These are phyloP conservation scores for Sphaerulina vaccinii DNA, from an alignment of 2,329 filamentous ascomycete genomes.

Conservation along the genomic window DNA sequence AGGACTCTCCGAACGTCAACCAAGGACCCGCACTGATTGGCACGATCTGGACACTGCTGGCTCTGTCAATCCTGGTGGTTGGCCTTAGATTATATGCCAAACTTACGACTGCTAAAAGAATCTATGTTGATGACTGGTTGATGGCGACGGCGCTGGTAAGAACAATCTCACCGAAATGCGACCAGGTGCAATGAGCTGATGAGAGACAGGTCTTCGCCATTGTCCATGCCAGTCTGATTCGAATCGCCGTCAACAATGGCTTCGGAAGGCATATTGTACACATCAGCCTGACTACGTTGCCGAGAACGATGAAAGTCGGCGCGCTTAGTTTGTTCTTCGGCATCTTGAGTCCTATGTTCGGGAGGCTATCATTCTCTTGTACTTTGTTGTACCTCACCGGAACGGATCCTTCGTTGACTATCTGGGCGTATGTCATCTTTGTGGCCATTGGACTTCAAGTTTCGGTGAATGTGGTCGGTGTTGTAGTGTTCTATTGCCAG, in stretches of 20 bases:
- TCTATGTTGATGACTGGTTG: conserved; percentile 32
- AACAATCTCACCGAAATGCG: not conserved
- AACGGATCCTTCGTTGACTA: conserved; percentile 28
- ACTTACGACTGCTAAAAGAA: conserved; percentile 23
- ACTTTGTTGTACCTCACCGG: conserved; percentile 32
- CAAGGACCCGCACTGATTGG: conserved; percentile 16
- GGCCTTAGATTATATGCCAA: conserved; percentile 28
- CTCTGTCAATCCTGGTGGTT: conserved; percentile 29
- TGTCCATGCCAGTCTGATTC: conserved; percentile 28
- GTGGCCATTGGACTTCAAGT: conserved; percentile 30
- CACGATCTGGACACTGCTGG: conserved; percentile 29
- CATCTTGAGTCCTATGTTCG: conserved; percentile 31
- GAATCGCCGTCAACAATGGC: conserved; percentile 23
- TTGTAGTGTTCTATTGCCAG: conserved; percentile 29
- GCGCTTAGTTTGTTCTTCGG: conserved; percentile 27
- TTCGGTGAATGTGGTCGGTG: conserved; percentile 27
- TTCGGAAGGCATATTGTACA: conserved; percentile 32
- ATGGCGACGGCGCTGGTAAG: conserved; percentile 29
- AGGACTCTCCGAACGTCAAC: conserved; percentile 12
- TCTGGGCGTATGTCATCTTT: conserved; percentile 30
- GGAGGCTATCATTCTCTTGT: conserved; percentile 32
- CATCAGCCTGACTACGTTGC: conserved; percentile 21
- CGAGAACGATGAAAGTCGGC: conserved; percentile 23
- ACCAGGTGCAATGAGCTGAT: too few species aligned
- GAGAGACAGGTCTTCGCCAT: conserved; percentile 24